A percentile compares a stretch with the other conserved stretches of the same genome.
phyloP scores from a whole-genome alignment of 1,139 yeast genomes.

The Candida anutae region DNA sequence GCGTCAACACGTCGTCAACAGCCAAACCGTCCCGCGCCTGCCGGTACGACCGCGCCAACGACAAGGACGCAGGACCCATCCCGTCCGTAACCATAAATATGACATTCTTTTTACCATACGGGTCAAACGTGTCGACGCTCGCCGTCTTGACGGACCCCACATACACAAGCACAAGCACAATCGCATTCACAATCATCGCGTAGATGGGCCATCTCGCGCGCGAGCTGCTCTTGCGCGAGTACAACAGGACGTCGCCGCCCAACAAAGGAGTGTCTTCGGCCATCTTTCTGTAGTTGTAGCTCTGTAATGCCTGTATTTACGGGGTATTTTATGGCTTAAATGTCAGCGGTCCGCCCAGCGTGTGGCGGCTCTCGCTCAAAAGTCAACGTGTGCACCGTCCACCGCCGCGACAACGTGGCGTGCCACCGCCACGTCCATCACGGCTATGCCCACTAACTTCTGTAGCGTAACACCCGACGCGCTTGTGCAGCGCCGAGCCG shows the following conservation, averaged over 20 bases:
- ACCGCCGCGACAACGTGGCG: constrained; percentile 16
- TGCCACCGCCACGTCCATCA: constrained; percentile 52
- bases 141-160: too few species aligned
- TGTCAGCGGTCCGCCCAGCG: too few species aligned
- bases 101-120: constrained; percentile 12
- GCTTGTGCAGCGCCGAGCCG: constrained; percentile 2
- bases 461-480: constrained; percentile 16
- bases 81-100: constrained; percentile 25
- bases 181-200: too few species aligned
- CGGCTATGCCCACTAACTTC: constrained; percentile 53
- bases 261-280: too few species aligned
- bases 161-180: too few species aligned
- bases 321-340: too few species aligned
- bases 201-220: too few species aligned
- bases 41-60: constrained; percentile 18
- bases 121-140: too few species aligned
- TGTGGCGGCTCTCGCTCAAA: too few species aligned
- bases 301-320: constrained; percentile 5
- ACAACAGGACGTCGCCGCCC: constrained; percentile 10
- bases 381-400: too few species aligned
- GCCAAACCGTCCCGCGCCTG: constrained; percentile 15
- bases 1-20: constrained; percentile 12
- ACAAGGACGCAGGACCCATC: constrained; percentile 22
- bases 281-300: constrained; percentile 1
- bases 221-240: too few species aligned